Evolutionary conservation across 2,329 filamentous ascomycete species (phyloP).

Genomic region (Diaporthe vaccinii): DNA sequence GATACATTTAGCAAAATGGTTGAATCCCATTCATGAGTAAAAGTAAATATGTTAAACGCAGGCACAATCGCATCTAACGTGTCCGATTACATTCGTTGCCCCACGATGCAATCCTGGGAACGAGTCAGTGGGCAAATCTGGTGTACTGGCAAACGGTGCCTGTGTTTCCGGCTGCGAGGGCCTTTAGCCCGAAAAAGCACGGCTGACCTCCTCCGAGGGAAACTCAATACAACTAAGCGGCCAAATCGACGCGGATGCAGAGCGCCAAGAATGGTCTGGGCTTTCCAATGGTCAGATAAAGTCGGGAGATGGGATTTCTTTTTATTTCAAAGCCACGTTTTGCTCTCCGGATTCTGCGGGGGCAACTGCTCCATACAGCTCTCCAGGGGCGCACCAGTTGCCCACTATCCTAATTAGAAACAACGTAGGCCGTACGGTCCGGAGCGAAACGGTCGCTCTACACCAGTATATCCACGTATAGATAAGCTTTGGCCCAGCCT

Average conservation of each 20-base stretch:
- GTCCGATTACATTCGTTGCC: too few species aligned
- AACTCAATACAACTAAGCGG: constrained; percentile 15
- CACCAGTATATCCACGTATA: background rate
- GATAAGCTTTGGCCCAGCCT: constrained; percentile 10
- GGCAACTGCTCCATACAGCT: constrained; percentile 8
- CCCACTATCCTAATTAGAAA: background rate
- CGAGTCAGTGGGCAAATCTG: background rate
- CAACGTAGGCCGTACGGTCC: background rate
- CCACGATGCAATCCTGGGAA: background rate
- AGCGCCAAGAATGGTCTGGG: constrained; percentile 9
- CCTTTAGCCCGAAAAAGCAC: constrained; percentile 33
- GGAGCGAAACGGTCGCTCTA: background rate
- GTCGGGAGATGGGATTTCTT: background rate
- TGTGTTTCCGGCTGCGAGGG: constrained; percentile 11
- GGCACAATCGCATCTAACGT: too few species aligned
- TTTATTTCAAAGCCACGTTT: background rate
- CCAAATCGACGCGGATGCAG: constrained; percentile 8
- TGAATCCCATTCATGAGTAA: too few species aligned
- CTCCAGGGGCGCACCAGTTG: background rate
- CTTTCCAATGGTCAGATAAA: constrained; percentile 36
- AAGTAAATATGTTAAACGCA: background rate
- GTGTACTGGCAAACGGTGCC: background rate
- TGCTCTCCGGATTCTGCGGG: background rate
- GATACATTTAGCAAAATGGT: too few species aligned
- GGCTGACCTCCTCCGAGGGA: constrained; percentile 35